Conservation (phyloP, 306 rosid genomes). For the Cucurbita pepo region DNA sequence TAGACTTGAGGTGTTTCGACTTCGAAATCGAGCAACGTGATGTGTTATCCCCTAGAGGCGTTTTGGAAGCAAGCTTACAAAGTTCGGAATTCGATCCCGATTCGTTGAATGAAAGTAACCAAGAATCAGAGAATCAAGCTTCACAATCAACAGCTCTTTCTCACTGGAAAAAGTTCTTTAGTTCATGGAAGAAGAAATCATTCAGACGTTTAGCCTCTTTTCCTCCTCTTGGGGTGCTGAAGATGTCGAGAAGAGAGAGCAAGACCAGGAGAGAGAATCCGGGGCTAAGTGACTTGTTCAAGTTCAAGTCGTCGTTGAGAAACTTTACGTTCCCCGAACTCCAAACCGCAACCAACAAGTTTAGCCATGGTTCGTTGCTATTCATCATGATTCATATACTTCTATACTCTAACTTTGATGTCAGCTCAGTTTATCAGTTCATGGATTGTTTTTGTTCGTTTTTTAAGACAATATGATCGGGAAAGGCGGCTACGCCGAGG, state of each 20-base stretch:
- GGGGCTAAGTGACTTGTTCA: conserved; percentile 15
- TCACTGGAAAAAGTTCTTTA: conserved; percentile 34
- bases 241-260: conserved; percentile 34
- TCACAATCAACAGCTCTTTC: conserved; percentile 18
- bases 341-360: conserved; percentile 42
- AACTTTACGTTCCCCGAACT: conserved; percentile 38
- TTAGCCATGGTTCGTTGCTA: conserved; percentile 35
- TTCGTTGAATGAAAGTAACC: conserved; percentile 4
- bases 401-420: conserved; percentile 1
- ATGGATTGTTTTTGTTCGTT: conserved; percentile 2
- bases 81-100: conserved; percentile 14
- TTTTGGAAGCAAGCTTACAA: conserved; percentile 36
- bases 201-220: conserved; percentile 31
- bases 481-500: conserved; percentile 65
- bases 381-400: not conserved
- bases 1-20: conserved; percentile 51
- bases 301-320: conserved; percentile 31
- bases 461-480: conserved; percentile 52
- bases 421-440: not conserved
- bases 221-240: conserved; percentile 33
- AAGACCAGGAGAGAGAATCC: conserved; percentile 30
- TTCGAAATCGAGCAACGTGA: conserved; percentile 50
- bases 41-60: conserved; percentile 66
- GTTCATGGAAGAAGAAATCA: conserved; percentile 23
- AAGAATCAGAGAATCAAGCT: conserved; percentile 11